Evolutionary conservation across 2,329 filamentous ascomycete species (phyloP).

Genomic region (Furcasterigmium furcatum): DNA sequence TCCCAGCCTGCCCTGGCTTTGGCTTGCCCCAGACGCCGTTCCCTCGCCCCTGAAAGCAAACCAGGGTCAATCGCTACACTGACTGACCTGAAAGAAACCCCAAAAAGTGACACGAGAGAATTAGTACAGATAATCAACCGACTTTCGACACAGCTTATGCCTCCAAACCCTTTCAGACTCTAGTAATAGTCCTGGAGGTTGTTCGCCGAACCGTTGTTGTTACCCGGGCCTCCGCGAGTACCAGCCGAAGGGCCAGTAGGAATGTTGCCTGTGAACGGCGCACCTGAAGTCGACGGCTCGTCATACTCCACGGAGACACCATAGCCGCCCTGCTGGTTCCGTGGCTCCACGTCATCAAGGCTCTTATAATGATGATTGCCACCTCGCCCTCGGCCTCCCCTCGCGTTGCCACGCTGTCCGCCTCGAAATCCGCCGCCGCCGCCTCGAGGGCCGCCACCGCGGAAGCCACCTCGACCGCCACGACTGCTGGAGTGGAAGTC

Average conservation of each 20-base stretch:
- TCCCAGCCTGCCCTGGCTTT: too few relatives aligned
- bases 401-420: constrained; percentile 30
- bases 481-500: constrained; percentile 38
- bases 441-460: constrained; percentile 29
- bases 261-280: neutral
- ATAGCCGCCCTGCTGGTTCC: constrained; percentile 40
- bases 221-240: neutral
- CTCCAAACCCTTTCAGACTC: too few relatives aligned
- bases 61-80: too few relatives aligned
- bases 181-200: constrained; percentile 39
- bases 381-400: constrained; percentile 42
- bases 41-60: too few relatives aligned
- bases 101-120: too few relatives aligned
- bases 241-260: neutral
- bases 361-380: constrained; percentile 59
- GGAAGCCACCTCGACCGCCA: constrained; percentile 35
- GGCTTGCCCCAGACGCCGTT: too few relatives aligned
- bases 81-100: too few relatives aligned
- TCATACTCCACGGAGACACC: constrained; percentile 44
- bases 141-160: too few relatives aligned
- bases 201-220: constrained; percentile 6
- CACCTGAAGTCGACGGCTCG: constrained; percentile 19
- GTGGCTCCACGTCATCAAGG: constrained; percentile 60
- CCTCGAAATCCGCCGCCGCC: constrained; percentile 29
- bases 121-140: too few relatives aligned